Conservation (phyloP, 768 basidiomycete genomes). For the Rhodotorula graminis region DNA sequence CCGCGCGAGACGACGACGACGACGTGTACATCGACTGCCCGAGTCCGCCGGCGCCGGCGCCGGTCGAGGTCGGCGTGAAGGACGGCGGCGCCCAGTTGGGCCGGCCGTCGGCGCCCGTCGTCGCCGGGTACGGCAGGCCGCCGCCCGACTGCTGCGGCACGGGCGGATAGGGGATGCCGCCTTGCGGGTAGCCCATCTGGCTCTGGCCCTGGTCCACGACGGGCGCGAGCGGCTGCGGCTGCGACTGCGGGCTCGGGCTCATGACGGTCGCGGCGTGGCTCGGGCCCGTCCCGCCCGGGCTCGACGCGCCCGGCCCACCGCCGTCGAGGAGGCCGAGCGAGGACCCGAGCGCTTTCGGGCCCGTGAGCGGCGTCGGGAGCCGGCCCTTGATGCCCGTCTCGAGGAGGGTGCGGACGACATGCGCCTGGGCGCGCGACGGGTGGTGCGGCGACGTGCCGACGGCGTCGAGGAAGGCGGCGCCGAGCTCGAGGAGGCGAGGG, state of each 20-base stretch:
- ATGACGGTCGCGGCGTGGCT: conserved; percentile 22
- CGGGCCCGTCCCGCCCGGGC: conserved; percentile 9
- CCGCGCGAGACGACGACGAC: too few species aligned
- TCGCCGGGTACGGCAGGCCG: too few species aligned
- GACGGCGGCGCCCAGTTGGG: not conserved
- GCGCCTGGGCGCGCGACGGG: conserved; percentile 29
- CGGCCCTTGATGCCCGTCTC: conserved; percentile 28
- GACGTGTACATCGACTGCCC: not conserved
- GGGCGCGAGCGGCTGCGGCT: not conserved
- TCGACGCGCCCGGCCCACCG: not conserved
- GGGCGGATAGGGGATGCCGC: not conserved
- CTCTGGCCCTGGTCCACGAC: not conserved
- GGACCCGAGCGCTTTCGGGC: not conserved
- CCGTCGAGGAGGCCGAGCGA: not conserved
- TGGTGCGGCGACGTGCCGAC: conserved; percentile 31
- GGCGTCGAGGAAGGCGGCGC: conserved; percentile 35
- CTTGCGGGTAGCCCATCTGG: not conserved
- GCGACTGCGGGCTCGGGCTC: not conserved
- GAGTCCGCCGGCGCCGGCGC: too few species aligned
- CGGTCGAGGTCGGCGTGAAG: too few species aligned
- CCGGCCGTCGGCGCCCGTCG: too few species aligned
- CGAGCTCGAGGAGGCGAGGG: conserved; percentile 38
- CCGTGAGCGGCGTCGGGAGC: not conserved
- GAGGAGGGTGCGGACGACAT: conserved; percentile 30
- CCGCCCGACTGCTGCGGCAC: too few species aligned